Evolutionary conservation across 768 basidiomycete species (phyloP), one percentile per base, ranked within the genome.

Genomic region (Kwoniella europaea): DNA sequence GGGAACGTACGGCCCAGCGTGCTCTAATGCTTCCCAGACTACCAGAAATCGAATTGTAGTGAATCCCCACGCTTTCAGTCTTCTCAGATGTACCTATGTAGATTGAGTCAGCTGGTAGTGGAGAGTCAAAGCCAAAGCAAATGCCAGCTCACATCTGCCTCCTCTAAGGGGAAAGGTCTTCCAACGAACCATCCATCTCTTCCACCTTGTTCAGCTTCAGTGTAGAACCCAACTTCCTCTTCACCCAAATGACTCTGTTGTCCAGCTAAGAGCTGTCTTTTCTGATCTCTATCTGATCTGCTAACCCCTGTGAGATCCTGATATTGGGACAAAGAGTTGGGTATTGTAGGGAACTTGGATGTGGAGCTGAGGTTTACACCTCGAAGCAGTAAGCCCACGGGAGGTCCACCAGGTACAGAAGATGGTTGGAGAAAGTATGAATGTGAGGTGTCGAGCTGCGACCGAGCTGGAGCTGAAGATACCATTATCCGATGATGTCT

Each of bases 21-120:
- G 94, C 83, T 98, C 97, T 16, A 99, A 84, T 0, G 92, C 88
- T 80, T 99, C 97, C 97, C 97, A 99, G 0, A 92, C 90, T n/a
- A 98, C 87, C 10, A 92, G 87, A 84, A 85, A 93, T 53, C 90
- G 86, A 18, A 98, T 84, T 79, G 91, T 86, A 77, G 93, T 97
- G 85, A 94, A 98, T 0, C 97, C 97, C 96, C 95, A 99, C 0
- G 91, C 91, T 71, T 88, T 87, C 35, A 99, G 85, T n/a, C 97
- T 86, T 3, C 89, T 87, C 0, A 99, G 86, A 76, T 98, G 95
- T 16, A 91, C 87, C 84, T 98, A 91, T 4, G 89, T 89, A 18
- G 91, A 91, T 29, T 4, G 35, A 7, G 53, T 76, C 64, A 75
- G 69, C 67, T 60, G 13, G 16, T 42, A 1, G 15, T 20, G 53